Base-by-base conservation (phyloP, 2,329 filamentous ascomycete species). In the Dactylellina drechsleri region DNA sequence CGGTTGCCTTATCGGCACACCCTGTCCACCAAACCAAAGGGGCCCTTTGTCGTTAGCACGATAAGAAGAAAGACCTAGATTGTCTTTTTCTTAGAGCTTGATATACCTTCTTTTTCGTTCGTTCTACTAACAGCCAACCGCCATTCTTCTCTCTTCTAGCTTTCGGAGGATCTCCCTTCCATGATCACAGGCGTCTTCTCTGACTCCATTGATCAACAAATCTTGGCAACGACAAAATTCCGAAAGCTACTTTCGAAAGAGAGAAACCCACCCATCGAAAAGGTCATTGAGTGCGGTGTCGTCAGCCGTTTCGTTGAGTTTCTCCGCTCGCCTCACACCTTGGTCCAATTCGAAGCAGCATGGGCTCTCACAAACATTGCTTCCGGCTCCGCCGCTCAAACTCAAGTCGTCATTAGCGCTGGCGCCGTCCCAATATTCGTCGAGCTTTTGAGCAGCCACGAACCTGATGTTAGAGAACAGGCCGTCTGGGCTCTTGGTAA, bases 291-390 rank as follows among this genome's bases (percentile, higher is more conserved):
- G 87, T 98, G 95, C 73, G 95, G 95, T 81, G 95, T 99, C 78
- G 95, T 99, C 79, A 91, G 89, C 85, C 91, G 95, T 82, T 99
- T 99, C 81, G 95, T 99, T 83, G 93, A 97, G 84, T 99, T 99
- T 84, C 90, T 99, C 76, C 92, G 92, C 82, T 99, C 95, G 66
- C 95, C 95, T 78, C 95, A 99, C 84, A 98, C 95, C 40, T 88
- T 99, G 57, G 95, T 99, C 67, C 95, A 99, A 84, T 99, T 99
- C 82, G 95, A 99, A 86, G 95, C 95, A 80, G 95, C 95, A 50
- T 99, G 95, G 95, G 95, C 95, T 77, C 86, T 99, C 81, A 99
- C 95, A 86, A 99, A 99, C 86, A 99, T 99, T 83, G 95, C 95
- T 76, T 98, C 94, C 58, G 95, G 95, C 77, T 98, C 94, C 73